Evolutionary conservation across 371 early-diverging fungal genomes (phyloP).

Genomic region (Rhizomucor pusillus): DNA sequence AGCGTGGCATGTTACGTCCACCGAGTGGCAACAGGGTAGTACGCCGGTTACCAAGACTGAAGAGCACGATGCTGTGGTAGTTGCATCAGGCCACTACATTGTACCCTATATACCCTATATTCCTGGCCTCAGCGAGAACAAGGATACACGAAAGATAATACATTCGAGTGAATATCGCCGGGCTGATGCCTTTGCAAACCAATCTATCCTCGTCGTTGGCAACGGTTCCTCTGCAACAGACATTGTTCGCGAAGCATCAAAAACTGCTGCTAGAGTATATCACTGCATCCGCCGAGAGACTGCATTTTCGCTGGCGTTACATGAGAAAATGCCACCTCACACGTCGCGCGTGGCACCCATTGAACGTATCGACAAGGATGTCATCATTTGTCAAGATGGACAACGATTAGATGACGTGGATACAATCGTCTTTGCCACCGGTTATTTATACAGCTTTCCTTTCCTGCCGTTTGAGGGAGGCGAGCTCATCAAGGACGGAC

Average conservation of each 20-base stretch:
- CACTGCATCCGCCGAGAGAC: constrained; percentile 40
- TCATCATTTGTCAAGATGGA: constrained; percentile 37
- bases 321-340: constrained; percentile 8
- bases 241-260: constrained; percentile 46
- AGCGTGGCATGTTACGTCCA: constrained; percentile 18
- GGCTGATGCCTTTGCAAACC: constrained; percentile 33
- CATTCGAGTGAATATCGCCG: constrained; percentile 60
- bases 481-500: constrained; percentile 34
- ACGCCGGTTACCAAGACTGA: constrained; percentile 12
- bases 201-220: constrained; percentile 49
- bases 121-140: constrained; percentile 31
- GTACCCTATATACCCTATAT: constrained; percentile 57
- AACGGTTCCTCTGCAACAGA: constrained; percentile 46
- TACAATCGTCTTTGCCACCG: constrained; percentile 58
- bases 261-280: constrained; percentile 34
- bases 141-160: constrained; percentile 18
- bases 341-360: constrained; percentile 19
- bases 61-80: constrained; percentile 54
- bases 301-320: constrained; percentile 16
- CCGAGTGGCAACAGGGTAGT: constrained; percentile 7
- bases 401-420: constrained; percentile 33
- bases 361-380: not conserved
- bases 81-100: constrained; percentile 60
- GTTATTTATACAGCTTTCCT: constrained; percentile 58
- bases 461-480: constrained; percentile 37